These are phyloP conservation scores for Detonula confervacea DNA, from an alignment of 352 stramenopile species.

Conservation along the genomic window DNA sequence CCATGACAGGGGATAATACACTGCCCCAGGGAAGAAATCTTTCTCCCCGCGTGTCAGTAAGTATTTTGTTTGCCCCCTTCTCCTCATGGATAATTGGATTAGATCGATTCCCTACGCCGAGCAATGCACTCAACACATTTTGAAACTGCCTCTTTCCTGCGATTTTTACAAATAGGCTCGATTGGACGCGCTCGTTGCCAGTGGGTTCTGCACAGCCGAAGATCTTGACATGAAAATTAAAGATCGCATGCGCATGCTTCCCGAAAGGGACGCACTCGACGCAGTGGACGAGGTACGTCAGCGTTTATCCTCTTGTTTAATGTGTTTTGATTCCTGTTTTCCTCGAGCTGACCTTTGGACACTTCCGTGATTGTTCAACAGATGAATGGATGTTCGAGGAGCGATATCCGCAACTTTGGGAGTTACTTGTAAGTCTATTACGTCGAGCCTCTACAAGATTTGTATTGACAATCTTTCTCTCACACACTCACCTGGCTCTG, in stretches of 20 bases:
- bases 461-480: too few relatives aligned
- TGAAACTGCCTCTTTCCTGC: too few relatives aligned
- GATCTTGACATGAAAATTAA: slow-evolving; percentile 81
- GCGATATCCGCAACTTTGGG: slow-evolving; percentile 72
- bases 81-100: too few relatives aligned
- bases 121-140: too few relatives aligned
- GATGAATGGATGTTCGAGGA: slow-evolving; percentile 52
- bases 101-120: too few relatives aligned
- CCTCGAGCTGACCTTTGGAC: too few relatives aligned
- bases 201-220: slow-evolving; percentile 65
- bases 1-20: slow-evolving; percentile 9
- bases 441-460: too few relatives aligned
- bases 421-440: slow-evolving; percentile 67
- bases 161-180: slow-evolving; percentile 14
- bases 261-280: slow-evolving; percentile 75
- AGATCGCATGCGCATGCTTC: slow-evolving; percentile 72
- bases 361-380: too few relatives aligned
- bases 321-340: too few relatives aligned
- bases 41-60: slow-evolving; percentile 56
- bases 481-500: not conserved
- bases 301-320: too few relatives aligned
- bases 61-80: not conserved
- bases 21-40: slow-evolving; percentile 60
- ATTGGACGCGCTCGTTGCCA: slow-evolving; percentile 59
- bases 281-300: too few relatives aligned